Percentiles rank a stretch among this genome's conserved stretches.
phyloP scores from a whole-genome alignment of 305 asterid species.

The Solanum hybrid region DNA sequence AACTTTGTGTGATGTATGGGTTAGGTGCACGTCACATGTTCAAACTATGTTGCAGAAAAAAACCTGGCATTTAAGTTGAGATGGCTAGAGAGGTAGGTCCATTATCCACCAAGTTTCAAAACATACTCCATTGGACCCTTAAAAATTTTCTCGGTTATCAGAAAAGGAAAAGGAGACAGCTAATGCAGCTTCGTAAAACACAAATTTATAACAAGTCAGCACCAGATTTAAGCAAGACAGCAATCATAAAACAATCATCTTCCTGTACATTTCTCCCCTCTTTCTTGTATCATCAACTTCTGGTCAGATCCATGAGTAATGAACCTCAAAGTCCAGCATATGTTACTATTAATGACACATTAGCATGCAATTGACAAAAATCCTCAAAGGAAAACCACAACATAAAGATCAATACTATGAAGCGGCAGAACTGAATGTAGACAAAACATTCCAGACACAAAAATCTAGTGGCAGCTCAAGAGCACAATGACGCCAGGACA shows the following conservation, averaged over 20 bases:
- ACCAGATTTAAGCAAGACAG: background rate
- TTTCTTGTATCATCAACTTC: background rate
- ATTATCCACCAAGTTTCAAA: background rate
- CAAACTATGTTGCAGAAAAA: background rate
- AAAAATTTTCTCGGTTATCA: background rate
- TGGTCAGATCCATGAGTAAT: background rate
- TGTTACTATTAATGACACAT: background rate
- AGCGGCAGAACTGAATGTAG: background rate
- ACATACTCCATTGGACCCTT: background rate
- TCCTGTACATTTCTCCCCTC: background rate
- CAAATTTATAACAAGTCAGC: background rate
- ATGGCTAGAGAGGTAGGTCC: background rate
- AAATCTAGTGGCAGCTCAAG: background rate
- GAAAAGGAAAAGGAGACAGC: background rate
- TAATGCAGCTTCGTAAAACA: background rate
- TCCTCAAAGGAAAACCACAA: background rate
- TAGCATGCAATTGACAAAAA: constrained; percentile 1
- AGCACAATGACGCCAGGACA: background rate
- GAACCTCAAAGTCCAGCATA: background rate
- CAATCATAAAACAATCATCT: background rate
- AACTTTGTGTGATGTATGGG: background rate
- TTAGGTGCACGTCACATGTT: background rate
- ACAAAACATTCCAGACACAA: background rate
- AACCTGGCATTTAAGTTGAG: background rate
- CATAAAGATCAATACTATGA: background rate